Conservation (phyloP, 768 basidiomycete species). For the Collybia nuda region DNA sequence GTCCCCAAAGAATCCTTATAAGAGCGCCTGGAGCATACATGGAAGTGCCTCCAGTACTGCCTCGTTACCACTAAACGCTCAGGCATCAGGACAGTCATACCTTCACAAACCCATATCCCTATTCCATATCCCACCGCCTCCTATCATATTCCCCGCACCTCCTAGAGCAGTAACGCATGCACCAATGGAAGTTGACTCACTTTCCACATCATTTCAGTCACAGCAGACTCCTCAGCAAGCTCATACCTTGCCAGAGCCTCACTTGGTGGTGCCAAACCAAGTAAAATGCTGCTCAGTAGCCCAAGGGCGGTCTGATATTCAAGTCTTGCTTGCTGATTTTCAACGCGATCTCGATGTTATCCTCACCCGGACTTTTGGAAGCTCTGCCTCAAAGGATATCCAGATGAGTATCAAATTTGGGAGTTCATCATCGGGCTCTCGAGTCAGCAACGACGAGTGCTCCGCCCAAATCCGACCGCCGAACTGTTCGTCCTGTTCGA, state of each 20-base stretch:
- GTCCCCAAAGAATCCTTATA: constrained; percentile 2
- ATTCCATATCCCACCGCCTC: constrained; percentile 32
- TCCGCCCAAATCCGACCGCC: constrained; percentile 1
- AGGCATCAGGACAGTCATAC: constrained; percentile 1
- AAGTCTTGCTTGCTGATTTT: constrained; percentile 47
- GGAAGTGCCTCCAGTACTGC: constrained; percentile 2
- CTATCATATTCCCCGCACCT: constrained; percentile 28
- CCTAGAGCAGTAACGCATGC: constrained; percentile 20
- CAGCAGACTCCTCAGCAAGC: neutral
- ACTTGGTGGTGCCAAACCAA: neutral
- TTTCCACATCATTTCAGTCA: neutral
- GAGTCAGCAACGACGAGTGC: neutral
- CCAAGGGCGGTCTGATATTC: constrained; percentile 49
- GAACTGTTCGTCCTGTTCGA: constrained; percentile 8
- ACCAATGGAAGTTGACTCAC: constrained; percentile 19
- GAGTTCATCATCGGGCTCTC: neutral
- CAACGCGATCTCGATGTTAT: constrained; percentile 51
- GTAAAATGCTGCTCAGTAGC: constrained; percentile 43
- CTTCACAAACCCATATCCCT: constrained; percentile 21
- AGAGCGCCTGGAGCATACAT: constrained; percentile 2
- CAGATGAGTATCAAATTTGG: constrained; percentile 1
- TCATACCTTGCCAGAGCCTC: constrained; percentile 13
- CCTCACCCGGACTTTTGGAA: constrained; percentile 35
- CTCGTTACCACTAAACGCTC: neutral
- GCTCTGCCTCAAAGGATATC: constrained; percentile 5